Evolutionary conservation across 2,329 filamentous ascomycete genomes (phyloP), one percentile per base, ranked within the genome.

Genomic region (Cephalotrichum gorgonifer): DNA sequence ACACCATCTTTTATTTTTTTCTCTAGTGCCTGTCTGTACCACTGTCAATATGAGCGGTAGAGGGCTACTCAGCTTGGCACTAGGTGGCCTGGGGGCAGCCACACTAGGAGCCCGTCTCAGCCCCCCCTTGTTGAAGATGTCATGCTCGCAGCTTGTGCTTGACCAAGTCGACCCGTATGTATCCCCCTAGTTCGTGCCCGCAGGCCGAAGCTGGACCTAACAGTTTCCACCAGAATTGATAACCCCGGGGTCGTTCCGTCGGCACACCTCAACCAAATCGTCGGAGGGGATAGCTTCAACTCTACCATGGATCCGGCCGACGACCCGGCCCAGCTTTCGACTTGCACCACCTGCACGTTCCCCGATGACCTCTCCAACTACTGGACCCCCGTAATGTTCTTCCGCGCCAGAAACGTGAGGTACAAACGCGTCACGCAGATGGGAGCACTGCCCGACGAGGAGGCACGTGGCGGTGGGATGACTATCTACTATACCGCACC

Each of bases 231-330:
- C 28, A 30, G 28, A 6, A 6, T 72, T 43, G 69, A 71, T 52
- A 70, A 71, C 60, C 69, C 68, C 7, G 69, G 69, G 50, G 57
- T 65, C 59, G 60, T 58, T 33, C 69, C 68, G 62, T 67, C 69
- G 20, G 67, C 67, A 26, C 69, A 72, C 56, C 62, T 72, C 50
- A 69, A 72, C 60, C 69, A 71, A 60, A 66, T 72, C 50, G 68
- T 70, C 39, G 69, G 68, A 43, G 68, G 69, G 50, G 68, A 72
- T 54, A 68, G 68, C 4, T 73, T 73, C 62, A 71, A 72, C 50
- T 59, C 63, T 1, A 62, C 68, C 3, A 72, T 73, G 70, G 57
- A 61, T n/a, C 58, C 58, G 14, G 52, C 49, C 3, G 35, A 44
- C 27, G 56, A 59, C 22, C 54, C 57, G 6, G 54, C 57, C 6